Conservation (phyloP, 2,329 filamentous ascomycete genomes). For the Penicillium polonicum region DNA sequence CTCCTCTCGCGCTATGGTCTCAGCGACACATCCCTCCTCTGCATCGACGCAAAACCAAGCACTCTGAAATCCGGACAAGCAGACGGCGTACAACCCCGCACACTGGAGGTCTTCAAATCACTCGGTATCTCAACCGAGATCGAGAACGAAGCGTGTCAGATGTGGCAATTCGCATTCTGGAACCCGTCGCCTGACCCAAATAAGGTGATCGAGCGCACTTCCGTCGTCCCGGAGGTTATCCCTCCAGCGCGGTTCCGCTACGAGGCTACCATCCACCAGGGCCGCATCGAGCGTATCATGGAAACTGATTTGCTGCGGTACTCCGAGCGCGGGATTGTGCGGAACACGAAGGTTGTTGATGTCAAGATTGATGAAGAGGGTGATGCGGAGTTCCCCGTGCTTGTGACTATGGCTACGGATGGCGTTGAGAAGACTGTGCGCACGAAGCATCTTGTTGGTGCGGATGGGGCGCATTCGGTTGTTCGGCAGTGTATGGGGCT, state of each 20-base stretch:
- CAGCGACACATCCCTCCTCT: slow-evolving; percentile 39
- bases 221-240: slow-evolving; percentile 50
- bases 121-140: slow-evolving; percentile 42
- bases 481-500: slow-evolving; percentile 57
- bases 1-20: slow-evolving; percentile 47
- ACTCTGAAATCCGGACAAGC: slow-evolving; percentile 44
- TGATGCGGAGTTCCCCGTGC: slow-evolving; percentile 42
- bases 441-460: slow-evolving; percentile 69
- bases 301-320: slow-evolving; percentile 64
- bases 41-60: slow-evolving; percentile 42
- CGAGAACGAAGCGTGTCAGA: slow-evolving; percentile 39
- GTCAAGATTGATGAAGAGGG: slow-evolving; percentile 56
- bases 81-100: slow-evolving; percentile 44
- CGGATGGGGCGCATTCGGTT: slow-evolving; percentile 68
- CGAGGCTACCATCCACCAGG: slow-evolving; percentile 69
- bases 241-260: slow-evolving; percentile 69
- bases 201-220: slow-evolving; percentile 60
- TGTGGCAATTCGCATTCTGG: slow-evolving; percentile 61
- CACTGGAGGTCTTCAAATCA: slow-evolving; percentile 44
- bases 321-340: slow-evolving; percentile 55
- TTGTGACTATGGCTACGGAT: slow-evolving; percentile 29
- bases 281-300: slow-evolving; percentile 67
- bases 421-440: slow-evolving; percentile 44
- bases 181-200: slow-evolving; percentile 54
- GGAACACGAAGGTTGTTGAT: slow-evolving; percentile 62